Evolutionary conservation across 2,329 filamentous ascomycete genomes (phyloP).

Genomic region (Scorias spongiosa): DNA sequence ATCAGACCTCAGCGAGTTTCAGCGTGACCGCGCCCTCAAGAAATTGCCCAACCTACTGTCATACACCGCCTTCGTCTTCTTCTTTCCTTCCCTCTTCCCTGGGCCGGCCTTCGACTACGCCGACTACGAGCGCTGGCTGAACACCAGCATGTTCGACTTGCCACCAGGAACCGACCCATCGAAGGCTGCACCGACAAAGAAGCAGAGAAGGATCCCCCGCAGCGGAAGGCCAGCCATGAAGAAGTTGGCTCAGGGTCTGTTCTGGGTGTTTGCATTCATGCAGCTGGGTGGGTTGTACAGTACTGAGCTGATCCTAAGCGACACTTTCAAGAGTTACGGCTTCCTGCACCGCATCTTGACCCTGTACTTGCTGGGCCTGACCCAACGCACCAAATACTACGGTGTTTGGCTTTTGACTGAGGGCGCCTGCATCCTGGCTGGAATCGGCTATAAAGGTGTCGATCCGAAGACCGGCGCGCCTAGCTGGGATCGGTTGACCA

Average conservation of each 20-base stretch:
- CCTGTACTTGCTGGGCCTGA: slow-evolving; percentile 71
- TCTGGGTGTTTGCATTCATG: slow-evolving; percentile 70
- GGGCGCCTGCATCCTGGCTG: slow-evolving; percentile 83
- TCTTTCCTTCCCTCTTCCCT: slow-evolving; percentile 81
- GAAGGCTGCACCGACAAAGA: slow-evolving; percentile 71
- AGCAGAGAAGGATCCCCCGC: slow-evolving; percentile 81
- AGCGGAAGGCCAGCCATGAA: slow-evolving; percentile 71
- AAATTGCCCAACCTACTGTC: slow-evolving; percentile 64
- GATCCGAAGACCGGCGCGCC: slow-evolving; percentile 73
- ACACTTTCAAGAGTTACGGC: slow-evolving; percentile 50
- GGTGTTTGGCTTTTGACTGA: slow-evolving; percentile 90
- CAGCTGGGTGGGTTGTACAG: slow-evolving; percentile 55
- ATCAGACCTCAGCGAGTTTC: slow-evolving; percentile 67
- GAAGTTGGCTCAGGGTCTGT: slow-evolving; percentile 57
- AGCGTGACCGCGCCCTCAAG: slow-evolving; percentile 65
- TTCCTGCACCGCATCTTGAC: slow-evolving; percentile 62
- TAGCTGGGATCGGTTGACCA: slow-evolving; percentile 78
- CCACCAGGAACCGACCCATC: slow-evolving; percentile 67
- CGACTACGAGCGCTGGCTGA: slow-evolving; percentile 84
- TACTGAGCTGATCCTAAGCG: slow-evolving; percentile 46
- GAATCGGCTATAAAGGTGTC: slow-evolving; percentile 86
- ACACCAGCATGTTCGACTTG: slow-evolving; percentile 85
- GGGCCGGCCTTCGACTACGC: slow-evolving; percentile 90
- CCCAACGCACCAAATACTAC: slow-evolving; percentile 83
- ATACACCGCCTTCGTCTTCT: slow-evolving; percentile 80